Evolutionary conservation across 2,329 filamentous ascomycete species (phyloP).

Genomic region (Cladosporium colombiae): DNA sequence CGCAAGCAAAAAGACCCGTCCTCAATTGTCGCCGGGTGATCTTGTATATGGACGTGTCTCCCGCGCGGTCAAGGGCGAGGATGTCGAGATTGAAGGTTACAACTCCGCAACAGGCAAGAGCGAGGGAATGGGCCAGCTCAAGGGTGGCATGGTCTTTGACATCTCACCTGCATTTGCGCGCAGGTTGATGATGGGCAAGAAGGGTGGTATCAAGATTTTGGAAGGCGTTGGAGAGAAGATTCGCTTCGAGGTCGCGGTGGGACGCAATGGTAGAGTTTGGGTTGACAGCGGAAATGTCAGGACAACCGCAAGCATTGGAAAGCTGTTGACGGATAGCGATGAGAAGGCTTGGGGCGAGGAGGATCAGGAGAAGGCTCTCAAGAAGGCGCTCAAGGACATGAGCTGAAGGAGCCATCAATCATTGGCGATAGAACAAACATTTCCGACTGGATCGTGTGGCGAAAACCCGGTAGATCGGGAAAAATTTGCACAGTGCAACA

Average conservation of each 20-base stretch:
- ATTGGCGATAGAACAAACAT: not conserved
- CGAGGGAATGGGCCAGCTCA: slow-evolving; percentile 81
- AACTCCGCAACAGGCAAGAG: slow-evolving; percentile 82
- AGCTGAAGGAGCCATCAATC: slow-evolving; percentile 21
- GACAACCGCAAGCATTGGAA: slow-evolving; percentile 75
- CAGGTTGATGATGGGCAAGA: slow-evolving; percentile 64
- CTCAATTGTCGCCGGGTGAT: slow-evolving; percentile 70
- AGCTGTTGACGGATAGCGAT: slow-evolving; percentile 77
- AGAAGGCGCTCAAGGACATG: slow-evolving; percentile 63
- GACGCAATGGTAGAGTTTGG: slow-evolving; percentile 90
- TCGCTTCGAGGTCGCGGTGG: slow-evolving; percentile 90
- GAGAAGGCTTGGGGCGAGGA: slow-evolving; percentile 63
- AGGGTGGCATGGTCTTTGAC: slow-evolving; percentile 81
- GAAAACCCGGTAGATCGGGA: not conserved
- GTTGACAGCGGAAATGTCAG: slow-evolving; percentile 75
- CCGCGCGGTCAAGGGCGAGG: slow-evolving; percentile 77
- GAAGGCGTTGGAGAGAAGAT: slow-evolving; percentile 80
- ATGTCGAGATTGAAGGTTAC: slow-evolving; percentile 88
- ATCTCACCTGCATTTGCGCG: slow-evolving; percentile 81
- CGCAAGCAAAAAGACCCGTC: slow-evolving; percentile 88
- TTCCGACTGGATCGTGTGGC: not conserved
- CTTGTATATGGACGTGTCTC: slow-evolving; percentile 86
- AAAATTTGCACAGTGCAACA: not conserved
- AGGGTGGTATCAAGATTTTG: slow-evolving; percentile 70
- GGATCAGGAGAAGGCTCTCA: slow-evolving; percentile 70